phyloP scores from a whole-genome alignment of 2,329 filamentous ascomycete genomes.

The Colletotrichum sp. region DNA sequence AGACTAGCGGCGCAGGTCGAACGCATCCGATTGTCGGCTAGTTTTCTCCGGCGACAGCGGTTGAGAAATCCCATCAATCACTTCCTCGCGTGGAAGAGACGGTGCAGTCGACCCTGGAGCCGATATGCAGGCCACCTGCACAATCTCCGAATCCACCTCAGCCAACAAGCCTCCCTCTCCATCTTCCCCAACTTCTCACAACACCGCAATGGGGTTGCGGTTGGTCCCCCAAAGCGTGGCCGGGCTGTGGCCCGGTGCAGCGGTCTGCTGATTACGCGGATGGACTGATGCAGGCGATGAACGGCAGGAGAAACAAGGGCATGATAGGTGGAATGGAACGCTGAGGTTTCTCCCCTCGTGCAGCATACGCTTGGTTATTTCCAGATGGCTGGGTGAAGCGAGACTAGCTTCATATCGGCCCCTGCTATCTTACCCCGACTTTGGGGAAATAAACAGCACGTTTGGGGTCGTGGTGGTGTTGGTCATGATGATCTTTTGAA shows the following conservation, averaged over 20 bases:
- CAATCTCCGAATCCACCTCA: conserved; percentile 17
- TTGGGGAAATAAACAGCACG: background rate
- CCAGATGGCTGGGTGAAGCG: conserved; percentile 7
- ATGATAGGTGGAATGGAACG: conserved; percentile 13
- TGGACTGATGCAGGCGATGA: background rate
- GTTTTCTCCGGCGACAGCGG: conserved; percentile 9
- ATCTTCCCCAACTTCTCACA: conserved; percentile 5
- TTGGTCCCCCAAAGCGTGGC: background rate
- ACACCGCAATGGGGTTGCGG: background rate
- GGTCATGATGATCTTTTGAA: background rate
- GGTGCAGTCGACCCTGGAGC: background rate
- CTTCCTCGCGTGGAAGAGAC: background rate
- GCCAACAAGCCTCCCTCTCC: background rate
- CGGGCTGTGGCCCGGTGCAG: background rate
- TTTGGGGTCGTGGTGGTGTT: background rate
- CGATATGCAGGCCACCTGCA: conserved; percentile 8
- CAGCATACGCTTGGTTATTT: conserved; percentile 3
- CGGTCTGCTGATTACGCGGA: conserved; percentile 1
- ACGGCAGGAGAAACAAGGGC: background rate
- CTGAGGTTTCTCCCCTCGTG: conserved; percentile 11
- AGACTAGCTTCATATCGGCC: background rate
- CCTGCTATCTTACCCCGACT: background rate
- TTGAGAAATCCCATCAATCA: conserved; percentile 19
- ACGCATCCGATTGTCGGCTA: background rate
- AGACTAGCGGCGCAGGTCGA: background rate